Percentiles rank a stretch among this genome's conserved stretches.
These are phyloP conservation scores for Kandelia obovata DNA, from an alignment of 345 rosid species.

Conservation along the genomic window DNA sequence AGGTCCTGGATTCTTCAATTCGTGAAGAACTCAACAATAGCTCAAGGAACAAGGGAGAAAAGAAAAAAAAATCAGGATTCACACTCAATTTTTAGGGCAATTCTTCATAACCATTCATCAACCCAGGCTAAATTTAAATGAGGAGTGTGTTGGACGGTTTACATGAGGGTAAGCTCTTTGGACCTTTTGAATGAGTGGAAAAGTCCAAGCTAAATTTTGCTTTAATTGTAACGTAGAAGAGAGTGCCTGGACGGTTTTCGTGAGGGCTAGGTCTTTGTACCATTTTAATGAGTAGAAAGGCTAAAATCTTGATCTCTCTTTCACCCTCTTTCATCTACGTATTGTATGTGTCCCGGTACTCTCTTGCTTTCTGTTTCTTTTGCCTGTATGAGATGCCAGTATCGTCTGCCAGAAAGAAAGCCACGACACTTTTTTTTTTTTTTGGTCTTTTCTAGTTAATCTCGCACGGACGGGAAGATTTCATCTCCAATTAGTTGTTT, in stretches of 20 bases:
- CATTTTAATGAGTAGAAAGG: background rate
- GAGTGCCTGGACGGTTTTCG: background rate
- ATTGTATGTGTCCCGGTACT: no score
- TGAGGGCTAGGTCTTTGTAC: background rate
- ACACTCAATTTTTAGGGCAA: conserved; percentile 9
- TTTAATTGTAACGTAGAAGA: conserved; percentile 17
- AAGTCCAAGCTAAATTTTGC: background rate
- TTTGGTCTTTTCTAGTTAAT: no score
- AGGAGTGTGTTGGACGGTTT: background rate
- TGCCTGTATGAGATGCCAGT: no score
- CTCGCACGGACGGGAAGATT: no score
- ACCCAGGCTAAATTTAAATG: conserved; percentile 1
- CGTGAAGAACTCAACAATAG: background rate
- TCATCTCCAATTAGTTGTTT: no score
- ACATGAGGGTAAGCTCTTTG: no score
- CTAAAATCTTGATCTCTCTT: background rate
- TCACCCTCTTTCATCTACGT: no score
- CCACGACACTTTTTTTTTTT: no score
- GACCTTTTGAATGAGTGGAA: background rate
- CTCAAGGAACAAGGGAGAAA: background rate
- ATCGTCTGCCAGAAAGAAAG: no score
- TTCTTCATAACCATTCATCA: conserved; percentile 15
- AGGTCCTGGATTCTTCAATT: conserved; percentile 82
- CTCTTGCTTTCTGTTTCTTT: no score
- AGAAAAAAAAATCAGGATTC: background rate